phyloP scores from a whole-genome alignment of 495 filamentous ascomycete species.

The Penicillium subrubescens region DNA sequence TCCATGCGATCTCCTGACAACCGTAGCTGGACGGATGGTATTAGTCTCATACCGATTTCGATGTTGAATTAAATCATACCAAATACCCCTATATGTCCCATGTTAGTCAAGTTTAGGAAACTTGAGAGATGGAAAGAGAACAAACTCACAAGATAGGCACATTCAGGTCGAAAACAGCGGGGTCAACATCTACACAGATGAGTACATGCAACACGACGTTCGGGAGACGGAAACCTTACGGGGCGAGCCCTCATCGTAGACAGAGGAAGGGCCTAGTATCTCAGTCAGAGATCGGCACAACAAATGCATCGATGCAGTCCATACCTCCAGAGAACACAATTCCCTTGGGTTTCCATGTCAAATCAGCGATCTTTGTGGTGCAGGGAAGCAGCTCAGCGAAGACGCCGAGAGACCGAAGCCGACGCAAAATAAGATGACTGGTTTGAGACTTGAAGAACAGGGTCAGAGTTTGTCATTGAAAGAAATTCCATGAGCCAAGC shows the following conservation, averaged over 20 bases:
- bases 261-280: slow-evolving; percentile 23
- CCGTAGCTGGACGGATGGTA: slow-evolving; percentile 20
- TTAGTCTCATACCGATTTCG: slow-evolving; percentile 12
- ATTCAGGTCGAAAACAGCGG: slow-evolving; percentile 26
- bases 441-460: slow-evolving; percentile 32
- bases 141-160: slow-evolving; percentile 27
- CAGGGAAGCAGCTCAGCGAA: slow-evolving; percentile 93
- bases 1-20: slow-evolving; percentile 28
- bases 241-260: slow-evolving; percentile 28
- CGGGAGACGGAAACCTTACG: slow-evolving; percentile 15
- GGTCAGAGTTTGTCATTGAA: slow-evolving; percentile 10
- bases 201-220: slow-evolving; percentile 12
- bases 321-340: slow-evolving; percentile 28
- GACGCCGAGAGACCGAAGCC: slow-evolving; percentile 78
- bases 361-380: slow-evolving; percentile 79
- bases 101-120: slow-evolving; percentile 14
- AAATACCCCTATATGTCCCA: slow-evolving; percentile 23
- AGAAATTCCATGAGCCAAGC: slow-evolving; percentile 1
- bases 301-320: neutral
- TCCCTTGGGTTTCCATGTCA: slow-evolving; percentile 73
- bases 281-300: slow-evolving; percentile 11
- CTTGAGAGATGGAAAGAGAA: neutral
- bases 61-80: slow-evolving; percentile 19
- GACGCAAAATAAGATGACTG: slow-evolving; percentile 74
- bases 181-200: slow-evolving; percentile 25